Conservation (phyloP, 371 early-diverging fungal species). For the Mortierella polycephala region DNA sequence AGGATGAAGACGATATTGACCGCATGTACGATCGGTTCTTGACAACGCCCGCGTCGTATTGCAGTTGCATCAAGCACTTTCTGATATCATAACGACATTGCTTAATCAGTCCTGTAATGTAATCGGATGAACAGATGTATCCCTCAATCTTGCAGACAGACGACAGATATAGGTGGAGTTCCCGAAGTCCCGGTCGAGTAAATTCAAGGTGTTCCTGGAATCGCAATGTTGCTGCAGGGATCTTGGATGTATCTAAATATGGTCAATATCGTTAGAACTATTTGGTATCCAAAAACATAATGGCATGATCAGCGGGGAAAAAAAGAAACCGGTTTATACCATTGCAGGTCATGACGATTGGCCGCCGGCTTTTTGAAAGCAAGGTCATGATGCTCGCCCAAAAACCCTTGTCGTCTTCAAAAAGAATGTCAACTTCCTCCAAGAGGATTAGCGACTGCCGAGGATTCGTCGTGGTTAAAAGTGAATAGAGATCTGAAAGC, state of each 20-base stretch:
- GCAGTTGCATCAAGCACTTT: constrained; percentile 44
- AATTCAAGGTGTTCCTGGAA: constrained; percentile 52
- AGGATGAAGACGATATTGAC: constrained; percentile 4
- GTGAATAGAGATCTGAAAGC: constrained; percentile 42
- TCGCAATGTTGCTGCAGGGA: constrained; percentile 25
- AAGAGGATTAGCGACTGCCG: constrained; percentile 77
- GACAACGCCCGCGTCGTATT: constrained; percentile 40
- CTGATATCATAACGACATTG: constrained; percentile 32
- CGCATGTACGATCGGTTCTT: constrained; percentile 6
- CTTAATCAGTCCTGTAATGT: constrained; percentile 26
- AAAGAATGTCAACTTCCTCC: constrained; percentile 86
- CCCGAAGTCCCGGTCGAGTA: constrained; percentile 24
- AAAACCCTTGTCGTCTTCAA: constrained; percentile 85
- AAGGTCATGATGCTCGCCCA: constrained; percentile 78
- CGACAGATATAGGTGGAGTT: constrained; percentile 32
- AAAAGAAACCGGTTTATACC: constrained; percentile 54
- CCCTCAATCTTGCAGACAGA: constrained; percentile 44
- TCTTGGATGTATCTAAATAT: constrained; percentile 31
- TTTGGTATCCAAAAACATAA: neutral
- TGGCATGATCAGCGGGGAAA: neutral
- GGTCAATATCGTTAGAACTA: neutral
- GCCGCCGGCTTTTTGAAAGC: constrained; percentile 78
- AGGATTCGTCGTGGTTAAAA: constrained; percentile 49
- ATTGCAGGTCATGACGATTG: constrained; percentile 86
- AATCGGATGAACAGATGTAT: constrained; percentile 37